Conservation (phyloP, 176 grass and related monocot species). For the Bromus sterilis region DNA sequence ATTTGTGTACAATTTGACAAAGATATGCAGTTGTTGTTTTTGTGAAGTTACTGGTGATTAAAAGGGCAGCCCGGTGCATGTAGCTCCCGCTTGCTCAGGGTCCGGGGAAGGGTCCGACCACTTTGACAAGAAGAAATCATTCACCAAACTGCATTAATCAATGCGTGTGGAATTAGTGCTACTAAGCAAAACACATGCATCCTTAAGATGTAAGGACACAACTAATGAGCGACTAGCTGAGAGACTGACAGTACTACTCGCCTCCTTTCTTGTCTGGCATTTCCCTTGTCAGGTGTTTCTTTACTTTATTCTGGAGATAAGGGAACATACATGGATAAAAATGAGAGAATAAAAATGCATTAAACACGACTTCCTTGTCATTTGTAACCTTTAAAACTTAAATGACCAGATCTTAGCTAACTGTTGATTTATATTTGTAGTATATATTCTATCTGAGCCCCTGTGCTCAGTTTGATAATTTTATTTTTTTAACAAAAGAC, state of each 20-base stretch:
- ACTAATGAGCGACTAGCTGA: neutral
- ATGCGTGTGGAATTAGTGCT: neutral
- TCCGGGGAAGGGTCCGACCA: too few relatives aligned
- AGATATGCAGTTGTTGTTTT: slow-evolving; percentile 15
- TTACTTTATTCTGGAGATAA: neutral
- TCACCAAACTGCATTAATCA: neutral
- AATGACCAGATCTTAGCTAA: neutral
- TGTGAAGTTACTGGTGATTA: slow-evolving; percentile 11
- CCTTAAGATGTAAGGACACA: neutral
- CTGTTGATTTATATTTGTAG: neutral
- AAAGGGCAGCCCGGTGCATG: too few relatives aligned
- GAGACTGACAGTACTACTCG: neutral
- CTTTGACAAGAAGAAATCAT: neutral
- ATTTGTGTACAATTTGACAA: slow-evolving; percentile 15
- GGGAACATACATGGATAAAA: neutral
- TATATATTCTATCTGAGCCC: neutral
- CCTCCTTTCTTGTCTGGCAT: neutral
- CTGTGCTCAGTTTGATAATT: neutral
- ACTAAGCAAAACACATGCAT: neutral
- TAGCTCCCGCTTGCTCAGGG: too few relatives aligned
- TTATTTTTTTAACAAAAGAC: neutral
- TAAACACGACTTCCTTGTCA: neutral
- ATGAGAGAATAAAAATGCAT: neutral
- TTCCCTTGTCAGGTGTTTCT: neutral
- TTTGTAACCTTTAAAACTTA: neutral